Base-by-base conservation (phyloP, 1,284 basidiomycete species). In the Sphaerobolus stellatus region DNA sequence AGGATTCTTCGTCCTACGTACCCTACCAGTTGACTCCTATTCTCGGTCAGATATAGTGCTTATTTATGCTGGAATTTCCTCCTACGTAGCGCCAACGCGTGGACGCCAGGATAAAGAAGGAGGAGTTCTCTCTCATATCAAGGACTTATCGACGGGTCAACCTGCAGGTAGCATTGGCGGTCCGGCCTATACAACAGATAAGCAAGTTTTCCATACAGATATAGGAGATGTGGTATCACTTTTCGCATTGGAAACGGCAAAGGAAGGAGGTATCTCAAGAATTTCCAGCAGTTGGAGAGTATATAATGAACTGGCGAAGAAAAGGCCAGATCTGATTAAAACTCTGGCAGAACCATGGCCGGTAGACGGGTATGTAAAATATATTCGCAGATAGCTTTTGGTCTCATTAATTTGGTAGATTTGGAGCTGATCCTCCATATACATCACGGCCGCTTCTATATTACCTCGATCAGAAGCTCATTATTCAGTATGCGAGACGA, bases 181-280 rank as follows among this genome's bases (percentile, higher is more conserved):
- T 53, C 67, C 76, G 11, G 76, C 76, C 29, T 77, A 77, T 58
- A 77, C 76, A 3, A 77, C 75, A 1, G 76, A 77, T 62, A 74
- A 72, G 54, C 76, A 77, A 59, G 75, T 78, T 11, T 78, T 77
- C 63, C 75, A 78, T 57, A 76, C 75, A 1, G 76, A 78, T 54
- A 68, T 72, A 33, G 75, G 75, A 2, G 75, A 77, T 59, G 61
- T 77, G 44, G 74, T 78, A 53, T 69, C 73, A 5, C 63, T 77
- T 34, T 66, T 77, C 51, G 72, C 73, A 1, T 64, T 77, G 25
- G 66, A 75, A 50, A 64, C 67, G 4, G 73, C 75, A 8, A 71
- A 67, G 27, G 70, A 75, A 52, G 76, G 75, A 13, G 76, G 75
- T 4, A 70, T 66, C n/a, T 76, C 75, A 4, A 70, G 74, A 47